Conservation (phyloP, 2,329 filamentous ascomycete genomes). For the Ophiocordyceps camponoti-saundersi region DNA sequence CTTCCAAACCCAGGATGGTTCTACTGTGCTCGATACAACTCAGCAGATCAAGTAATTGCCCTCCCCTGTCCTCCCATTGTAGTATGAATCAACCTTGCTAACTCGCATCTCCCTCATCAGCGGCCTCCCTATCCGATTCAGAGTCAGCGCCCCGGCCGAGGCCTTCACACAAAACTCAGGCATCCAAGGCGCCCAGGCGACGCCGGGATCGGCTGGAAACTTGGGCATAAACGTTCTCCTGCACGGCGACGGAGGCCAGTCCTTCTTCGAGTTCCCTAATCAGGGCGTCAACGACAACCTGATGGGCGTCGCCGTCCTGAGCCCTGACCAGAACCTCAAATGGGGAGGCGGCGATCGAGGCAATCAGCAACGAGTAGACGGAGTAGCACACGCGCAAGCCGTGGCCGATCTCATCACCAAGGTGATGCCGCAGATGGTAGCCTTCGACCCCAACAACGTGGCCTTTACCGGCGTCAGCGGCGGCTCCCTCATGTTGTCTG, state of each 20-base stretch:
- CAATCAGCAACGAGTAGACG: constrained; percentile 29
- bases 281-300: constrained; percentile 31
- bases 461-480: constrained; percentile 42
- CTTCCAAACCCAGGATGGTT: constrained; percentile 30
- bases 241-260: constrained; percentile 42
- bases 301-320: constrained; percentile 34
- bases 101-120: constrained; percentile 10
- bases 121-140: constrained; percentile 36
- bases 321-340: constrained; percentile 36
- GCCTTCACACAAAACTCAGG: constrained; percentile 32
- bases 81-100: not conserved
- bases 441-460: constrained; percentile 33
- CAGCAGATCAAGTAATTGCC: constrained; percentile 31
- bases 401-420: constrained; percentile 32
- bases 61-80: too few species aligned
- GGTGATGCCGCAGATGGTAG: constrained; percentile 32
- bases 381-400: constrained; percentile 36
- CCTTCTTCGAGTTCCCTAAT: constrained; percentile 41
- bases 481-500: constrained; percentile 32
- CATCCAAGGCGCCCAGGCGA: constrained; percentile 24
- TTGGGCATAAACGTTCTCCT: constrained; percentile 39
- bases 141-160: constrained; percentile 34
- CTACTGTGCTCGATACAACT: constrained; percentile 36
- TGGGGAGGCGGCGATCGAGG: constrained; percentile 36
- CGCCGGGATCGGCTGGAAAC: constrained; percentile 12